Evolutionary conservation across 306 rosid species (phyloP).

Genomic region (Vachellia collinsii): DNA sequence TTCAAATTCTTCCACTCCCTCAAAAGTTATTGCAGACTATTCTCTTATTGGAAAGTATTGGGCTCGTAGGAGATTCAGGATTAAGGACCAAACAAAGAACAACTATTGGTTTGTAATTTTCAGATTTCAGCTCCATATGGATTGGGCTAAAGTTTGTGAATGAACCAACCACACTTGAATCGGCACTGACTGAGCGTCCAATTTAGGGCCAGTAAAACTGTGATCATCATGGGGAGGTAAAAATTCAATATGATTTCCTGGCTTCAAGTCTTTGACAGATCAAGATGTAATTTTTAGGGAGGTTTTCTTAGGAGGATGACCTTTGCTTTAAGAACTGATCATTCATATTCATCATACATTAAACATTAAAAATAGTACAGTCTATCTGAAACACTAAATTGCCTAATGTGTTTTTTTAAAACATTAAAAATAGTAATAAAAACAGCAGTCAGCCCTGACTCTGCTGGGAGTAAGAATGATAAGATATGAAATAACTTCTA

Average conservation of each 20-base stretch:
- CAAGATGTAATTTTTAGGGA: constrained; percentile 62
- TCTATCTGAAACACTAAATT: too few relatives aligned
- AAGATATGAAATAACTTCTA: not conserved
- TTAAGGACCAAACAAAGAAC: not conserved
- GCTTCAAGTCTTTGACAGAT: constrained; percentile 48
- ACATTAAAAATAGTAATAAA: too few relatives aligned
- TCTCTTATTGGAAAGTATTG: not conserved
- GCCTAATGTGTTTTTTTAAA: too few relatives aligned
- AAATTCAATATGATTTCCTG: constrained; percentile 74
- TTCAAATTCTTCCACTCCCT: not conserved
- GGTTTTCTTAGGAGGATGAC: constrained; percentile 78
- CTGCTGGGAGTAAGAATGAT: constrained; percentile 1
- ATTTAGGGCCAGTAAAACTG: constrained; percentile 9
- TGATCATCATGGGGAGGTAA: constrained; percentile 45
- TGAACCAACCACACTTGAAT: constrained; percentile 71
- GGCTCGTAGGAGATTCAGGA: not conserved
- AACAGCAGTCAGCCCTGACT: not conserved
- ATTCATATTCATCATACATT: not conserved
- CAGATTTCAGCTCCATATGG: constrained; percentile 25
- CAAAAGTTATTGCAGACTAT: not conserved
- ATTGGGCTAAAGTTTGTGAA: constrained; percentile 51
- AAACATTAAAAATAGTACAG: too few relatives aligned
- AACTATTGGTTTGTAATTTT: not conserved
- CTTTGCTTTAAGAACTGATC: constrained; percentile 78
- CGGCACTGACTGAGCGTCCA: constrained; percentile 67